phyloP scores from a whole-genome alignment of 768 basidiomycete species.

The Mycena rebaudengoi region DNA sequence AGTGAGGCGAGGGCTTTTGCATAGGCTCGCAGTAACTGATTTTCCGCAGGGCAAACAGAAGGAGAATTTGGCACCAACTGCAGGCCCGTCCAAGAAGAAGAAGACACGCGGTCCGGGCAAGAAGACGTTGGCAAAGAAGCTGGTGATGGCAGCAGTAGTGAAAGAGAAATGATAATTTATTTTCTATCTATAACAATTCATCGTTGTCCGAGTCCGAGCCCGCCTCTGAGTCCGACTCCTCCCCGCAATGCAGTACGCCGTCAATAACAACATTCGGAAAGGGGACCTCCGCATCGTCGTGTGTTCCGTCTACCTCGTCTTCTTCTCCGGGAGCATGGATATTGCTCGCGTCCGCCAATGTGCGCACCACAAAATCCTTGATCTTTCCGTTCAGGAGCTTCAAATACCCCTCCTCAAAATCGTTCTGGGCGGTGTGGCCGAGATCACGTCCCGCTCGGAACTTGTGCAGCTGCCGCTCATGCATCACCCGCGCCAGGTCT shows the following conservation, averaged over 20 bases:
- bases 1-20: no score
- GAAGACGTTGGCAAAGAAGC: not conserved
- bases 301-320: not conserved
- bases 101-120: not conserved
- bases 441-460: not conserved
- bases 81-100: not conserved
- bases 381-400: not conserved
- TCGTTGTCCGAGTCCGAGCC: not conserved
- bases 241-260: not conserved
- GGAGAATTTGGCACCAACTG: no score
- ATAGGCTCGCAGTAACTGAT: no score
- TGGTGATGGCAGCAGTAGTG: not conserved
- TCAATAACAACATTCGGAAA: not conserved
- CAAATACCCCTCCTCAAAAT: not conserved
- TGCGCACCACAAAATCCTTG: not conserved
- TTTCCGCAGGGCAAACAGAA: no score
- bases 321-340: not conserved
- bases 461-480: constrained; percentile 1
- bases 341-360: not conserved
- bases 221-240: not conserved
- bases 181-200: not conserved
- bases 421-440: not conserved
- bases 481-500: not conserved
- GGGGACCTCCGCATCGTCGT: not conserved
- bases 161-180: not conserved